Conservation (phyloP, 2,329 filamentous ascomycete genomes). For the Teratosphaeria destructans region DNA sequence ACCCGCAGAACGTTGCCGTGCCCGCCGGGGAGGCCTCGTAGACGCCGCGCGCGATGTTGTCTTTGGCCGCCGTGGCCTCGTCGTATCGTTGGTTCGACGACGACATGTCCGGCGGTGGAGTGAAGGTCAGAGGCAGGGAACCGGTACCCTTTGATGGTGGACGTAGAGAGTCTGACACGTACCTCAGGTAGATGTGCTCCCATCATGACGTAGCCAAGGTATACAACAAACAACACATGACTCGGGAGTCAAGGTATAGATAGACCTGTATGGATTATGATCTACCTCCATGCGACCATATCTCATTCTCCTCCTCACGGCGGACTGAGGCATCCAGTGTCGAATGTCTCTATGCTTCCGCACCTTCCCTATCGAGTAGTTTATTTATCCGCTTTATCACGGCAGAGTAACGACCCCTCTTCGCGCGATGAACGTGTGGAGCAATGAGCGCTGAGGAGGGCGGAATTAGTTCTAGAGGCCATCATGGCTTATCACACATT, state of each 20-base stretch:
- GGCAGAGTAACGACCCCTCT: not conserved
- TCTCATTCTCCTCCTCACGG: too few species aligned
- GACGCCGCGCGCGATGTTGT: conserved; percentile 30
- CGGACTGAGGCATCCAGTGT: too few species aligned
- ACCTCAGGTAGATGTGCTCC: too few species aligned
- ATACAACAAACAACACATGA: too few species aligned
- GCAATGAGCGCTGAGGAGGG: not conserved
- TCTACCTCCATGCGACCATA: too few species aligned
- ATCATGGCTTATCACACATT: not conserved
- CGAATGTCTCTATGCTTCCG: not conserved
- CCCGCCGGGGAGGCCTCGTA: conserved; percentile 31
- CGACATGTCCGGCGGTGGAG: not conserved
- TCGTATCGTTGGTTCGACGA: not conserved
- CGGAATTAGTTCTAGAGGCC: not conserved
- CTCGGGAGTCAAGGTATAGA: too few species aligned
- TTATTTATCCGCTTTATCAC: not conserved
- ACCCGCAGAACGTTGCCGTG: conserved; percentile 32
- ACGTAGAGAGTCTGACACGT: too few species aligned
- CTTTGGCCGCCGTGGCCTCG: conserved; percentile 1
- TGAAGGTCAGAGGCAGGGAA: too few species aligned
- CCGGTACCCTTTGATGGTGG: too few species aligned
- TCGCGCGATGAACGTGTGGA: too few species aligned
- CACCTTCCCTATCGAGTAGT: not conserved
- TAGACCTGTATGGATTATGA: too few species aligned
- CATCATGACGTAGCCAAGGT: too few species aligned